A percentile compares a stretch with the other conserved stretches of the same genome.
These are phyloP conservation scores for Pseudevernia furfuracea DNA, from an alignment of 495 filamentous ascomycete genomes.

Conservation along the genomic window DNA sequence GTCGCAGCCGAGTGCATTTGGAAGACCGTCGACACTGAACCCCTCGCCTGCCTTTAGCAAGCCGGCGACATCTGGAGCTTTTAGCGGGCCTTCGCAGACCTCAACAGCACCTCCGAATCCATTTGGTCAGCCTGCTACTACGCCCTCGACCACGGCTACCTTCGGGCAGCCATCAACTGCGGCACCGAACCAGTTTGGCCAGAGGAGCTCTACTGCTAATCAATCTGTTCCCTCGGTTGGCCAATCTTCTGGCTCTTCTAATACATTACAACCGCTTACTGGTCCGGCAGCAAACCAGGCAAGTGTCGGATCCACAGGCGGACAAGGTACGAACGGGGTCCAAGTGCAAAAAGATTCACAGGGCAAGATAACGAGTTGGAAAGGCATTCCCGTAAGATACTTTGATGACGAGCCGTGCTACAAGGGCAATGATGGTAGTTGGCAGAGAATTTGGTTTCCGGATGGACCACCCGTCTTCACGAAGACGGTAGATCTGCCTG, in stretches of 20 bases:
- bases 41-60: constrained; percentile 23
- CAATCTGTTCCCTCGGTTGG: constrained; percentile 7
- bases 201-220: constrained; percentile 9
- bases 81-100: constrained; percentile 3
- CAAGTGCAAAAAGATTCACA: constrained; percentile 12
- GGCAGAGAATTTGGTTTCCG: constrained; percentile 59
- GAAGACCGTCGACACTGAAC: constrained; percentile 23
- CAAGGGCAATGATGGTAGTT: constrained; percentile 41
- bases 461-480: constrained; percentile 57
- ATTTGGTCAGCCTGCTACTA: constrained; percentile 31
- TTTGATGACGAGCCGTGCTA: constrained; percentile 45
- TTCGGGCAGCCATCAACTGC: constrained; percentile 9
- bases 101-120: constrained; percentile 28
- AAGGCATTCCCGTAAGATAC: constrained; percentile 49
- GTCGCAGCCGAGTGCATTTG: constrained; percentile 14
- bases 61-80: constrained; percentile 12
- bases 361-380: constrained; percentile 40
- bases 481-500: constrained; percentile 44
- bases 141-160: constrained; percentile 9
- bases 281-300: neutral
- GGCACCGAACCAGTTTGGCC: constrained; percentile 2
- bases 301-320: neutral
- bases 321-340: constrained; percentile 7
- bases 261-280: neutral
- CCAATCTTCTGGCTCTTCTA: constrained; percentile 7